A percentile compares a stretch with the other conserved stretches of the same genome.
These are phyloP conservation scores for Trichoderma orchidacearum DNA, from an alignment of 495 filamentous ascomycete genomes.

Conservation along the genomic window DNA sequence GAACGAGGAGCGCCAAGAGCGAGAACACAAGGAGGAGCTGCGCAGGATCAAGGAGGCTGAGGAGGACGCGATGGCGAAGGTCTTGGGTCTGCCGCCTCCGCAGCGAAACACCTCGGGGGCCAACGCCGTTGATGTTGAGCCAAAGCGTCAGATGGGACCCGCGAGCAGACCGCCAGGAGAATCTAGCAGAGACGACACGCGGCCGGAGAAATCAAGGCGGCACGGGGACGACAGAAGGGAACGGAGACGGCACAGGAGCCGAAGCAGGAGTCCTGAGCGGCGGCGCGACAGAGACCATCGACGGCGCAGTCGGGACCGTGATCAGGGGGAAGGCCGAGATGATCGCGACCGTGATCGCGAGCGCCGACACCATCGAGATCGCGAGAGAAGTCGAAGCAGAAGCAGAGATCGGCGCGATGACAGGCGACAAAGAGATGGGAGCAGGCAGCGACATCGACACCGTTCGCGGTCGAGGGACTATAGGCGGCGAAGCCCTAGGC, in stretches of 20 bases:
- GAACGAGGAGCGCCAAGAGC: conserved; percentile 44
- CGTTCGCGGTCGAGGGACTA: conserved; percentile 4
- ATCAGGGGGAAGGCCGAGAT: not conserved
- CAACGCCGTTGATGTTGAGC: conserved; percentile 29
- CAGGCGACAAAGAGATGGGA: conserved; percentile 14
- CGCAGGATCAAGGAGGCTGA: conserved; percentile 80
- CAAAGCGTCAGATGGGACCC: conserved; percentile 5
- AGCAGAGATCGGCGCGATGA: conserved; percentile 18
- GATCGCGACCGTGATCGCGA: not conserved
- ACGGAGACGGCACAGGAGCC: conserved; percentile 20
- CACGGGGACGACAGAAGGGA: conserved; percentile 20
- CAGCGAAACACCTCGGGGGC: conserved; percentile 32
- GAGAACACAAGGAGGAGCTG: conserved; percentile 67
- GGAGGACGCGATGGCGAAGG: conserved; percentile 73
- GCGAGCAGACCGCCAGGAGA: not conserved
- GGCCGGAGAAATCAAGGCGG: conserved; percentile 5
- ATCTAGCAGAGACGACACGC: not conserved
- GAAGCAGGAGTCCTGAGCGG: conserved; percentile 8
- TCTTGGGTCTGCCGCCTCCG: conserved; percentile 64
- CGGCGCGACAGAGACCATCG: conserved; percentile 7
- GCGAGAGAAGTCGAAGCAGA: conserved; percentile 23
- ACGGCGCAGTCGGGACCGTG: conserved; percentile 4
- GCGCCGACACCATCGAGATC: conserved; percentile 5
- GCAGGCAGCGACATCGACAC: conserved; percentile 9
- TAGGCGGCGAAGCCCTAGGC: conserved; percentile 1